Base-by-base conservation (phyloP, 1,284 basidiomycete genomes). In the Rhodofomes roseus region DNA sequence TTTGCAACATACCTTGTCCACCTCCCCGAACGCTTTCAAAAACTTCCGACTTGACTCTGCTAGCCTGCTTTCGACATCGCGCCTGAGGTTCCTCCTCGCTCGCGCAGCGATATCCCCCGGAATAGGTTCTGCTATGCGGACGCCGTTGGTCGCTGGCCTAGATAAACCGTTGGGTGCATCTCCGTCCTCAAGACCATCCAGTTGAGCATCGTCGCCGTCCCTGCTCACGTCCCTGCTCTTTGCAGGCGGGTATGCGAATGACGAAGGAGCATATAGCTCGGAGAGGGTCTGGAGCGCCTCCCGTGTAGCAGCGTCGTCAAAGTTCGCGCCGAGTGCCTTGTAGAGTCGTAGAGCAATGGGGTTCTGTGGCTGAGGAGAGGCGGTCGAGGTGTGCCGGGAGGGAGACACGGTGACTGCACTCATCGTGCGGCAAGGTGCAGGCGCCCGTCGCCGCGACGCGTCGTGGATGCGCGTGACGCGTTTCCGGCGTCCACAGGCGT, bases 211-310 rank as follows among this genome's bases (percentile, higher is more conserved):
- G 7, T 74, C 70, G 20, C 75, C 73, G 11, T 72, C 68, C 6
- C 62, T 65, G 59, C 60, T 62, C 48, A 58, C 60, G 56, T 77
- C 74, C 65, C 73, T 79, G 39, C 64, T 69, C 60, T 72, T 75
- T 57, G 48, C 54, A 29, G 57, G 53, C 20, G 52, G 31, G 43
- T 22, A 51, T 5, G 64, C 16, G 7, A 62, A 27, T 36, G 56
- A 16, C 1, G 48, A 68, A 50, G 61, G 68, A 44, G 77, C 75
- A 68, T 95, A 95, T 58, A 94, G 80, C 29, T 89, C 83, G 2
- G 92, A 92, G 36, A 96, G 83, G 0, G 93, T 95, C 59, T 86
- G 81, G 34, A 97, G 79, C 0, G 93, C 95, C 63, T 95, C 90
- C 40, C 82, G 79, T 0, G 91, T 93, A 1, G 85, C 83, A 12